Evolutionary conservation across 2,329 filamentous ascomycete genomes (phyloP), one percentile per base, ranked within the genome.

Genomic region (Cryphonectria carpinicola): DNA sequence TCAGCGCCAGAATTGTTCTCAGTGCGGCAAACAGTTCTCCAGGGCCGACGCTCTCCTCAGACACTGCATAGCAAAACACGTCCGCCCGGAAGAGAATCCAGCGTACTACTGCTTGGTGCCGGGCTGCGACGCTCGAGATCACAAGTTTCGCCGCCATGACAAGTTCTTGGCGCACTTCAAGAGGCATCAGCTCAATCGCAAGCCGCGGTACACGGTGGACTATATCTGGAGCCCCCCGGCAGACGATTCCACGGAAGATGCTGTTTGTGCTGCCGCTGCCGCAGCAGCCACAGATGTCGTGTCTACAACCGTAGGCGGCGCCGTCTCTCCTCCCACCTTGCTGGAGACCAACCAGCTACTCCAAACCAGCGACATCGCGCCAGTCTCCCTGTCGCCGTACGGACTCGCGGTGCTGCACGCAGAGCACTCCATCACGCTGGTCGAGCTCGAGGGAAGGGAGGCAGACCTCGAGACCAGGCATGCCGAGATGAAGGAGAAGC

Each of bases 161-260:
- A 58, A 58, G 54, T 58, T 58, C 54, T 14, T 58, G 54, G 54
- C 25, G 4, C 54, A 58, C 28, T 58, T 35, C 54, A 58, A 58
- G 54, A 58, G 54, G 28, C 54, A 58, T 19, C 54, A 17, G 54
- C 54, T 58, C 54, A 17, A 58, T 5, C 54, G 54, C 54, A 58
- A 32, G 54, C 54, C 54, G 54, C 6, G 25, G 54, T 58, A 32
- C 14, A 58, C 54, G 13, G 14, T 58, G 11, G 54, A 58, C 28
- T 58, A 58, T 19, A 28, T 58, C 54, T 58, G 54, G 52, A 28
- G 54, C 17, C 25, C 28, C 10, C 54, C 54, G 7, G 28, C 7
- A 1, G 54, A 19, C 1, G 14, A 17, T 32, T 1, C 54, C 4
- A 8, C 28, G 11, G 54, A 13, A 58, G 54, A 35, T 17, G 52